These are phyloP conservation scores for Solanum arcanum DNA, from an alignment of 257 asterid species.

Conservation along the genomic window DNA sequence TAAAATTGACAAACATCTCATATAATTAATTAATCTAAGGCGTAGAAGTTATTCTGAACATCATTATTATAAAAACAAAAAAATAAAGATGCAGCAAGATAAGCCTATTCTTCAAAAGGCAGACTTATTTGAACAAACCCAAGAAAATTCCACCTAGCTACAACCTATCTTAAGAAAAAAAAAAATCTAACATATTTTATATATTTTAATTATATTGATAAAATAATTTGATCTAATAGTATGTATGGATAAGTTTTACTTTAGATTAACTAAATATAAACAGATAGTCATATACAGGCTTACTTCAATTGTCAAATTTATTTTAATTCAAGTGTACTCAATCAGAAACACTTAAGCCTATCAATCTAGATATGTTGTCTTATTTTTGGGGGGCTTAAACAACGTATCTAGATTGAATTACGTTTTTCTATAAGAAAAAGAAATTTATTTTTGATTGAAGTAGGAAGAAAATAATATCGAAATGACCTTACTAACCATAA, in stretches of 20 bases:
- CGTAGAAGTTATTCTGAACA: not conserved
- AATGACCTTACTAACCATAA: not conserved
- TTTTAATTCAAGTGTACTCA: not conserved
- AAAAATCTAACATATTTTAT: not conserved
- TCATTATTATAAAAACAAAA: fast-evolving
- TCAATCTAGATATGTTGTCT: too few relatives aligned
- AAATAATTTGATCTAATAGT: not conserved
- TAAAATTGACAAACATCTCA: fast-evolving
- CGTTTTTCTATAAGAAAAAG: fast-evolving
- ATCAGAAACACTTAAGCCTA: too few relatives aligned
- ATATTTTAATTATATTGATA: not conserved
- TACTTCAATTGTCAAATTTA: not conserved
- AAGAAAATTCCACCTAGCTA: not conserved
- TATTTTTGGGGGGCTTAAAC: too few relatives aligned
- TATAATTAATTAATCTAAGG: too few relatives aligned
- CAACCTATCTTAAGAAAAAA: not conserved
- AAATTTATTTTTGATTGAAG: too few relatives aligned
- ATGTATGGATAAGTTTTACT: not conserved
- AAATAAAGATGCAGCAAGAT: not conserved
- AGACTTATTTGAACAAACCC: not conserved
- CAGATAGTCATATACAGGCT: not conserved
- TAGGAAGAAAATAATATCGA: not conserved
- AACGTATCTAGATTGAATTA: too few relatives aligned
- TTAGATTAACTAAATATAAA: not conserved
- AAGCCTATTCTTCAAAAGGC: not conserved